These are phyloP conservation scores for Monilinia aucupariae DNA, from an alignment of 2,329 filamentous ascomycete genomes.

Conservation along the genomic window DNA sequence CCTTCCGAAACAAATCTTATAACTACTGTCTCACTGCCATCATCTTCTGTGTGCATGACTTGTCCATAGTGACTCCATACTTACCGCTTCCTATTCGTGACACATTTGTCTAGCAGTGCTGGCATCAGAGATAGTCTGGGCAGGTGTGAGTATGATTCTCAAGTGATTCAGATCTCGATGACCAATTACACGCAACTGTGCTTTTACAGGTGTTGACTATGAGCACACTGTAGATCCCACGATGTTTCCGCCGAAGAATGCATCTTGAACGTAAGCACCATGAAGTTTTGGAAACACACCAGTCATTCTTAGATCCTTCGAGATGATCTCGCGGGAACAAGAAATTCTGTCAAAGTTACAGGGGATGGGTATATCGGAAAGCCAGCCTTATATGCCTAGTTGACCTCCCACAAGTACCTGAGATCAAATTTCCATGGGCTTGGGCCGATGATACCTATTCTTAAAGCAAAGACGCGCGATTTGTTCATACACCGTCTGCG, in stretches of 20 bases:
- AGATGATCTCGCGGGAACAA: not conserved
- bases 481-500: not conserved
- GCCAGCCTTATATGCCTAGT: not conserved
- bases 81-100: not conserved
- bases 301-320: not conserved
- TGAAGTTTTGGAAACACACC: not conserved
- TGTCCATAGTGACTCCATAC: no score
- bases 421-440: not conserved
- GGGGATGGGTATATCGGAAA: not conserved
- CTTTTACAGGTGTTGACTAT: not conserved
- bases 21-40: no score
- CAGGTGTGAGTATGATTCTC: not conserved
- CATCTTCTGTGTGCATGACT: not conserved
- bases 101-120: not conserved
- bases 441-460: not conserved
- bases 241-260: not conserved
- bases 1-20: not conserved
- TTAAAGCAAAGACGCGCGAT: not conserved
- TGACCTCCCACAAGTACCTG: not conserved
- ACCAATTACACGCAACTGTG: not conserved
- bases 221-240: not conserved
- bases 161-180: not conserved
- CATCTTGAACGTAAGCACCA: not conserved
- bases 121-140: not conserved
- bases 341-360: not conserved